Percentiles rank a stretch among this genome's conserved stretches.
Evolutionary conservation across 768 basidiomycete genomes (phyloP).

Genomic region (Neoboletus subvelutipes): DNA sequence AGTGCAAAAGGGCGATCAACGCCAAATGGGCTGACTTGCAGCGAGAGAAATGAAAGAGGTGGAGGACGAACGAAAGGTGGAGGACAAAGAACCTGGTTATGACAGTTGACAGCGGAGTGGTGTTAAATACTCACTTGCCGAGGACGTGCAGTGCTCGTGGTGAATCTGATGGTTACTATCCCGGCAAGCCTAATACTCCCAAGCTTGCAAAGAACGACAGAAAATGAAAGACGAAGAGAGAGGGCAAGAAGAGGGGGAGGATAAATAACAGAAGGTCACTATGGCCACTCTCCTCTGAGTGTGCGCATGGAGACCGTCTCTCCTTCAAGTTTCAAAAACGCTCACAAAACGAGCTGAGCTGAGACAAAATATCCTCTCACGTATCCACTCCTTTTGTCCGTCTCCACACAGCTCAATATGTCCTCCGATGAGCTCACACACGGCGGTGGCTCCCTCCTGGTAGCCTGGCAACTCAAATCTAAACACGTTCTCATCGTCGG

Average conservation of each 20-base stretch:
- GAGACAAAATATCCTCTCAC: slow-evolving; percentile 2
- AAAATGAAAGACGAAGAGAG: not conserved
- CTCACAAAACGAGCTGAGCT: not conserved
- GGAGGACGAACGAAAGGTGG: not conserved
- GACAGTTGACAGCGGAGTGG: not conserved
- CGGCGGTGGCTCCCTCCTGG: slow-evolving; percentile 74
- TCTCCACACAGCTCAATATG: slow-evolving; percentile 3
- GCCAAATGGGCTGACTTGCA: slow-evolving; percentile 53
- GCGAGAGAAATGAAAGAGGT: slow-evolving; percentile 10
- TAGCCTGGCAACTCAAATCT: slow-evolving; percentile 90
- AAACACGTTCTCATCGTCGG: slow-evolving; percentile 90
- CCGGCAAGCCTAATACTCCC: not conserved
- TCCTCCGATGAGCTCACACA: slow-evolving; percentile 6
- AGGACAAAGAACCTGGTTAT: not conserved
- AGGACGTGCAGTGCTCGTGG: not conserved
- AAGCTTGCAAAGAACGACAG: not conserved
- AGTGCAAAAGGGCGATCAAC: slow-evolving; percentile 64
- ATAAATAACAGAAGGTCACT: slow-evolving; percentile 13
- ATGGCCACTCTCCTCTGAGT: slow-evolving; percentile 20
- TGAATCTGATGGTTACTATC: slow-evolving; percentile 11
- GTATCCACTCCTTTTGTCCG: not conserved
- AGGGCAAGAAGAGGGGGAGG: too few species aligned
- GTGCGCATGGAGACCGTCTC: slow-evolving; percentile 1
- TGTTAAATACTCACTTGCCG: slow-evolving; percentile 11
- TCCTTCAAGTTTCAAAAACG: not conserved